These are phyloP conservation scores for Cudoniella acicularis DNA, from an alignment of 495 filamentous ascomycete species.

Conservation along the genomic window DNA sequence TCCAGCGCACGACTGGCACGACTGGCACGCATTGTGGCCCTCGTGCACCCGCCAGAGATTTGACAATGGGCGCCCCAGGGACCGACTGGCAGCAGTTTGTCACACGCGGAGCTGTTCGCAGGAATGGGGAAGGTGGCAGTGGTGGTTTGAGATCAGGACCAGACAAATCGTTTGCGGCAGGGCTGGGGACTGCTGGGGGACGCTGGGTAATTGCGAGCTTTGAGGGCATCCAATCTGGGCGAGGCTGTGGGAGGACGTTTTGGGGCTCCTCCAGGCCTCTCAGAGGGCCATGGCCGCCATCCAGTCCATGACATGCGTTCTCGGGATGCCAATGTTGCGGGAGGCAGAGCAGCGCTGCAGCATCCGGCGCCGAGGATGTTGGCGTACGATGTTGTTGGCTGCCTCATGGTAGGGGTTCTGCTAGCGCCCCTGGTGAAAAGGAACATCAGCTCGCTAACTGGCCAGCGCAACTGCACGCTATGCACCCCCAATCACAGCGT, in stretches of 20 bases:
- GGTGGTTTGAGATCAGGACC: neutral
- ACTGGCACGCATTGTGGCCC: too few species aligned
- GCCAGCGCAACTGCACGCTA: neutral
- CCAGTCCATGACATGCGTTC: conserved; percentile 10
- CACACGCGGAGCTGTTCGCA: neutral
- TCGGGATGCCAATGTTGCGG: too few species aligned
- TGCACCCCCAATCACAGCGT: conserved; percentile 21
- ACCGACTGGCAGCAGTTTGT: neutral
- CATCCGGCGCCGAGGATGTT: neutral
- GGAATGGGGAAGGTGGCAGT: neutral
- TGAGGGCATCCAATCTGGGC: conserved; percentile 2
- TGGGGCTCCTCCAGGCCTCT: neutral
- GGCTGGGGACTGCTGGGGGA: neutral
- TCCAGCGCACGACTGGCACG: too few species aligned
- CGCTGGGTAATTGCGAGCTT: neutral
- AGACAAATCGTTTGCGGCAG: neutral
- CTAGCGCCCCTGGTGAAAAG: conserved; percentile 3
- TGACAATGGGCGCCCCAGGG: neutral
- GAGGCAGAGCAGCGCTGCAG: too few species aligned
- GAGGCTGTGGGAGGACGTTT: conserved; percentile 4
- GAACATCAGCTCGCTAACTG: conserved; percentile 5
- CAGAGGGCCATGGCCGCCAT: too few species aligned
- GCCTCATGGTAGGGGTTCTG: neutral
- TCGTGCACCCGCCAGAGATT: too few species aligned
- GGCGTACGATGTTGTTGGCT: neutral